Conservation (phyloP, 1,284 basidiomycete genomes). For the Austroboletus novae-zelandiae region DNA sequence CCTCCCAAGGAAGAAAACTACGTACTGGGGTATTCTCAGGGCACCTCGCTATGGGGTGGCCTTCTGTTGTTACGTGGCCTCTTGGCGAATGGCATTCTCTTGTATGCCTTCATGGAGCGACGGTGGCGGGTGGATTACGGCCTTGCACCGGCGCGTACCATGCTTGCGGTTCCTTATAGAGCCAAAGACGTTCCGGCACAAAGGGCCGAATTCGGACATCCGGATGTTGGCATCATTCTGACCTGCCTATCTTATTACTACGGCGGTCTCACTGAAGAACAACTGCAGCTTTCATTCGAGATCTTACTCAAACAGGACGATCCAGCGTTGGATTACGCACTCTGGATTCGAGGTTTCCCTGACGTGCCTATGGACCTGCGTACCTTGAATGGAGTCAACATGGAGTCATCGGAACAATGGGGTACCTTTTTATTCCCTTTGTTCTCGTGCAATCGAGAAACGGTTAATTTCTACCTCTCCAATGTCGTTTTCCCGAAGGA, state of each 20-base stretch:
- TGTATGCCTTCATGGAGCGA: constrained; percentile 40
- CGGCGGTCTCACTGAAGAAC: constrained; percentile 38
- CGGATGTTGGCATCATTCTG: no score
- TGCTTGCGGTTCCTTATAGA: constrained; percentile 52
- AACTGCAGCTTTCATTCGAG: constrained; percentile 41
- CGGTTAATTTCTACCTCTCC: constrained; percentile 50
- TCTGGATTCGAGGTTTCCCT: constrained; percentile 35
- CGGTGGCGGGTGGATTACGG: constrained; percentile 56
- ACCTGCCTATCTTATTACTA: no score
- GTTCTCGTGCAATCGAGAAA: constrained; percentile 38
- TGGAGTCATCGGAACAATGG: constrained; percentile 39
- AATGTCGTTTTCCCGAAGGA: constrained; percentile 21
- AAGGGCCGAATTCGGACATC: constrained; percentile 40
- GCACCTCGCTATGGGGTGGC: constrained; percentile 27
- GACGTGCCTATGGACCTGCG: constrained; percentile 31
- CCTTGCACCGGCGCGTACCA: constrained; percentile 42
- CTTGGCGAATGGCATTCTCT: constrained; percentile 42
- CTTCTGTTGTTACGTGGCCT: constrained; percentile 47
- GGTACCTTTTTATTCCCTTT: constrained; percentile 30
- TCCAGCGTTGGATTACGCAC: constrained; percentile 41
- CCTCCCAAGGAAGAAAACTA: constrained; percentile 12
- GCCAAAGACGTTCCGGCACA: constrained; percentile 51
- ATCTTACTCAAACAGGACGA: constrained; percentile 44
- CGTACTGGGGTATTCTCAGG: constrained; percentile 15
- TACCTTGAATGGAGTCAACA: constrained; percentile 40